These are phyloP conservation scores for Mallotus nudiflorus DNA, from an alignment of 345 rosid species.

Conservation along the genomic window DNA sequence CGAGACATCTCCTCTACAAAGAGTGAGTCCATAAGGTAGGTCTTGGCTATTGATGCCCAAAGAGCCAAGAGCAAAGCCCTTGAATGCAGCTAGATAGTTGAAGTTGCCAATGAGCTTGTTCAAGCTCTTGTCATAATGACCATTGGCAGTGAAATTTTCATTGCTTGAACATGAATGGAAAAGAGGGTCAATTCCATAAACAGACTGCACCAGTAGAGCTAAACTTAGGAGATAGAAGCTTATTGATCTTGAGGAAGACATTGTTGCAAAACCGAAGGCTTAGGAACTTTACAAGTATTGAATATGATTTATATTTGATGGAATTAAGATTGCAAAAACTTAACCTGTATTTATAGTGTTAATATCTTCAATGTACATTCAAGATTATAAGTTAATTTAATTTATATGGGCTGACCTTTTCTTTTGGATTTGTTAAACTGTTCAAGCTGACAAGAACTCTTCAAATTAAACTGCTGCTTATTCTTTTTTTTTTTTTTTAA, in stretches of 20 bases:
- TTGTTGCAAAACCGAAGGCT: background rate
- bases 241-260: background rate
- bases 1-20: slow-evolving; percentile 13
- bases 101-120: background rate
- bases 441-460: background rate
- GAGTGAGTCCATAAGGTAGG: background rate
- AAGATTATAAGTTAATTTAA: background rate
- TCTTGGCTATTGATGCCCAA: background rate
- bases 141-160: background rate
- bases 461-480: background rate
- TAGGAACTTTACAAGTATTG: background rate
- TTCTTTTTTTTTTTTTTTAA: no score
- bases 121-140: background rate
- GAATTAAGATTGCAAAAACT: background rate
- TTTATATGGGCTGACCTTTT: background rate
- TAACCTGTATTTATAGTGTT: slow-evolving; percentile 3
- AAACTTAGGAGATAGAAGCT: background rate
- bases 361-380: background rate
- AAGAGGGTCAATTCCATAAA: background rate
- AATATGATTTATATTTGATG: background rate
- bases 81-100: background rate
- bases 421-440: background rate
- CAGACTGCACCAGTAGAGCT: background rate
- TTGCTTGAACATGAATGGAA: slow-evolving; percentile 1
- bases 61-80: slow-evolving; percentile 13